Percentiles rank a stretch among this genome's conserved stretches.
phyloP scores from a whole-genome alignment of 108 stramenopile species.

The Pseudonitzschia multiseries region DNA sequence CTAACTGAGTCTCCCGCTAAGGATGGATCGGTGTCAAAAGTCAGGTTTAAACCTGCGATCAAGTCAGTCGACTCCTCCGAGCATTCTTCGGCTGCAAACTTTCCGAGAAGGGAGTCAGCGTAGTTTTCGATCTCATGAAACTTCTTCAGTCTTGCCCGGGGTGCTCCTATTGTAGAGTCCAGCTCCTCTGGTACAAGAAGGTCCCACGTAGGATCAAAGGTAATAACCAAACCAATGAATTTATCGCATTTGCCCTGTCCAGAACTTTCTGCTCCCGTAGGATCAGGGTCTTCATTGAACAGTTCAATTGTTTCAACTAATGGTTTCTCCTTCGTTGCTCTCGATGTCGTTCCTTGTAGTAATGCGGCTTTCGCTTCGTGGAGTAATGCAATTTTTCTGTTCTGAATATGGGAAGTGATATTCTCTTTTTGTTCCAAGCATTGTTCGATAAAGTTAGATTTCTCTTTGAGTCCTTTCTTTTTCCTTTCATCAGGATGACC shows the following conservation, averaged over 20 bases:
- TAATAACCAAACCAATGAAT: conserved; percentile 28
- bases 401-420: not conserved
- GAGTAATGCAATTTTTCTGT: too few relatives aligned
- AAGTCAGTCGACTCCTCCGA: conserved; percentile 9
- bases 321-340: not conserved
- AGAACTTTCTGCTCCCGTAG: not conserved
- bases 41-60: not conserved
- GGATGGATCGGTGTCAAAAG: not conserved
- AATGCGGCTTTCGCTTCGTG: not conserved
- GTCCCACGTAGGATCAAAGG: conserved; percentile 26
- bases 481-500: conserved; percentile 14
- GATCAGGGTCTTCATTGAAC: not conserved
- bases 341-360: not conserved
- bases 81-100: conserved; percentile 8
- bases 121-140: conserved; percentile 23
- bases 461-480: not conserved
- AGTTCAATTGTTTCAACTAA: not conserved
- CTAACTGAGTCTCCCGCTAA: not conserved
- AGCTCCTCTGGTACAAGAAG: conserved; percentile 8
- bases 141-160: conserved; percentile 13
- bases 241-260: not conserved
- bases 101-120: conserved; percentile 19
- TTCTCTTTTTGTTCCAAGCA: not conserved
- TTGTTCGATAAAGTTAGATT: not conserved
- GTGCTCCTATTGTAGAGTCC: not conserved